Evolutionary conservation across 768 basidiomycete genomes (phyloP).

Genomic region (Gloeopeniophorella convolvens): DNA sequence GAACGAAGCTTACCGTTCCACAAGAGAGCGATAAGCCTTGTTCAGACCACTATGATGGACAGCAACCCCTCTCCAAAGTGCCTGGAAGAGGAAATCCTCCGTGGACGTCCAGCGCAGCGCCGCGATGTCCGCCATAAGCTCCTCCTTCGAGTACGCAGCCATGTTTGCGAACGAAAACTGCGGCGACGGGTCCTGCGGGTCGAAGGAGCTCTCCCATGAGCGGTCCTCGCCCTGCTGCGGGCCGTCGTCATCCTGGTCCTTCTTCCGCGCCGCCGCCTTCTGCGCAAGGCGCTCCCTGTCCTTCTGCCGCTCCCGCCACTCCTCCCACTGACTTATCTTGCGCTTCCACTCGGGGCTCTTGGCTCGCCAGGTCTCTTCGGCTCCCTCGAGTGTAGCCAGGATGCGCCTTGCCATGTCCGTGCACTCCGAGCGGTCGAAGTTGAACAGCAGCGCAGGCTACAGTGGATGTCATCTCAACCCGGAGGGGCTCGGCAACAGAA

Average conservation of each 20-base stretch:
- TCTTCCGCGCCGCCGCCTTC: constrained; percentile 35
- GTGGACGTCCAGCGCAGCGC: constrained; percentile 31
- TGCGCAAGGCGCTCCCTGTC: constrained; percentile 41
- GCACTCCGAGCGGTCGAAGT: constrained; percentile 54
- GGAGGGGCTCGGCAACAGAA: not conserved
- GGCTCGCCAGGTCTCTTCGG: constrained; percentile 46
- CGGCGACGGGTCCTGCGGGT: constrained; percentile 49
- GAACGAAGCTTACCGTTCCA: constrained; percentile 42
- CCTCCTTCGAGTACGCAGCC: constrained; percentile 37
- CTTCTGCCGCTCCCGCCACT: constrained; percentile 41
- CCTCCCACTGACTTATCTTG: constrained; percentile 46
- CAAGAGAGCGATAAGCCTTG: constrained; percentile 47
- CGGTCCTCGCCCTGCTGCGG: constrained; percentile 21
- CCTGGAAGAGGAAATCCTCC: constrained; percentile 40
- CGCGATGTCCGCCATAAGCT: constrained; percentile 43
- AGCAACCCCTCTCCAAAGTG: constrained; percentile 54
- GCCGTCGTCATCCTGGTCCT: constrained; percentile 26
- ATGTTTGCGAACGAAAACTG: constrained; percentile 55
- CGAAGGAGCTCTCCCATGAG: constrained; percentile 48
- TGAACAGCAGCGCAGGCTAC: constrained; percentile 64
- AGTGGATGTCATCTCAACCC: not conserved
- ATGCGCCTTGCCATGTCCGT: constrained; percentile 45
- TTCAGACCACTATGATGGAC: constrained; percentile 71
- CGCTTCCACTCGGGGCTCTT: constrained; percentile 41
- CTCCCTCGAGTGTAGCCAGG: constrained; percentile 29